Percentiles rank a stretch among this genome's conserved stretches.
Conservation (phyloP, 768 basidiomycete species). For the Phaeolepiota aurea region DNA sequence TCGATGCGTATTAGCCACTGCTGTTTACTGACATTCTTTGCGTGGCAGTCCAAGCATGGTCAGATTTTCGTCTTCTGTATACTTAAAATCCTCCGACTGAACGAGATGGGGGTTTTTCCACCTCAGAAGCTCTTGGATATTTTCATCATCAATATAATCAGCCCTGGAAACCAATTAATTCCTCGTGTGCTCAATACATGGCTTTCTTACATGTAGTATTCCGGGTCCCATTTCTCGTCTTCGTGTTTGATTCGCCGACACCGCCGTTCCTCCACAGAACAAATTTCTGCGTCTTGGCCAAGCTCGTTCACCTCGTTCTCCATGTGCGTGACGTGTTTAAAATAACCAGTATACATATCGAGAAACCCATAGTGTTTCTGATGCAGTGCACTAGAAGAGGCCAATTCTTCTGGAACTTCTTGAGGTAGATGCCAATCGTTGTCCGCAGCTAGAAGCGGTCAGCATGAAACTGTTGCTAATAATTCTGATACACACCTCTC, state of each 20-base stretch:
- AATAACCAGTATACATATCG: slow-evolving; percentile 66
- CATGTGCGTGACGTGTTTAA: slow-evolving; percentile 59
- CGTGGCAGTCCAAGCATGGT: slow-evolving; percentile 52
- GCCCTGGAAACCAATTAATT: slow-evolving; percentile 41
- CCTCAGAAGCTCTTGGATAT: slow-evolving; percentile 59
- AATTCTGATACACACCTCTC: slow-evolving; percentile 31
- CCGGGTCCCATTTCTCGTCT: slow-evolving; percentile 74
- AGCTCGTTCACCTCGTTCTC: slow-evolving; percentile 83
- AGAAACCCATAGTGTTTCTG: slow-evolving; percentile 69
- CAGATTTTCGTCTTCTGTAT: slow-evolving; percentile 66
- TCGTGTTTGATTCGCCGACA: slow-evolving; percentile 50
- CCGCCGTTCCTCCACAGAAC: slow-evolving; percentile 41
- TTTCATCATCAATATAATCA: slow-evolving; percentile 70
- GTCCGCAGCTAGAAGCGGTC: slow-evolving; percentile 44
- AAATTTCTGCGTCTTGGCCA: slow-evolving; percentile 56
- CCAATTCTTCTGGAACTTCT: slow-evolving; percentile 33
- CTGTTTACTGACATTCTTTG: slow-evolving; percentile 37
- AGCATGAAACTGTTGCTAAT: not conserved
- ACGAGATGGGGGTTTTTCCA: slow-evolving; percentile 55
- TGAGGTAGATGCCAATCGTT: slow-evolving; percentile 80
- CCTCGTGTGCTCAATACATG: not conserved
- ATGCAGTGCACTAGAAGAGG: slow-evolving; percentile 28
- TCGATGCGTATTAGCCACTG: not conserved
- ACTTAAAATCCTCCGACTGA: slow-evolving; percentile 29
- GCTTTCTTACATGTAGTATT: slow-evolving; percentile 67